Evolutionary conservation across 345 rosid species (phyloP).

Genomic region (Arabidopsis suecica): DNA sequence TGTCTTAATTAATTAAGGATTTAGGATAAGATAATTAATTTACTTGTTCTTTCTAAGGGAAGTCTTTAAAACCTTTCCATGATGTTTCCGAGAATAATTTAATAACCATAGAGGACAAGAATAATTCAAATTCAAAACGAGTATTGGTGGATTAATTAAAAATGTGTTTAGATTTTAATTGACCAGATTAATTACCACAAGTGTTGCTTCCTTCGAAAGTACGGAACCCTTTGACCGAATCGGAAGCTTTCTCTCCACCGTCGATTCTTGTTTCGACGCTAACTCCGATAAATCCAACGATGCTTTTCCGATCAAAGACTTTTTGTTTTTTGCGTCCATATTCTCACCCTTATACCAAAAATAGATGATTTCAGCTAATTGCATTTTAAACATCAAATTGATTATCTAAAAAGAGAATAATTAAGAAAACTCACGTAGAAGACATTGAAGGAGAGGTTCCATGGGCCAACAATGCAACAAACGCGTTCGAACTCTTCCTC

Average conservation of each 20-base stretch:
- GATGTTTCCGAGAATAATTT: slow-evolving; percentile 20
- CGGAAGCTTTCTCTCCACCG: slow-evolving; percentile 44
- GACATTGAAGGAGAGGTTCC: slow-evolving; percentile 42
- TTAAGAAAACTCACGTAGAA: slow-evolving; percentile 40
- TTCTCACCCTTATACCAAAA: slow-evolving; percentile 27
- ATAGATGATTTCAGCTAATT: not conserved
- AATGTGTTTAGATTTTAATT: slow-evolving; percentile 16
- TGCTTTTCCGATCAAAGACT: slow-evolving; percentile 36
- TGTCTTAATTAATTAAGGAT: slow-evolving; percentile 38
- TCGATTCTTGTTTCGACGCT: slow-evolving; percentile 30
- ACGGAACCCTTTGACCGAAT: slow-evolving; percentile 39
- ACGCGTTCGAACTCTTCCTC: slow-evolving; percentile 38
- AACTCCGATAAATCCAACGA: slow-evolving; percentile 43
- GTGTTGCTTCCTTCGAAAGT: slow-evolving; percentile 41
- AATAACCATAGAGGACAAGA: slow-evolving; percentile 21
- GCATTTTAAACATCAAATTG: not conserved
- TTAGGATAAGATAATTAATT: slow-evolving; percentile 8
- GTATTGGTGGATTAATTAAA: not conserved
- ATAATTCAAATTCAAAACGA: slow-evolving; percentile 15
- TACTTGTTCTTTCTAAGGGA: not conserved
- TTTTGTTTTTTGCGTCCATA: slow-evolving; percentile 28
- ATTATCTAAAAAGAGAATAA: not conserved
- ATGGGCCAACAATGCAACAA: slow-evolving; percentile 45
- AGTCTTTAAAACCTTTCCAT: not conserved
- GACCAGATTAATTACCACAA: slow-evolving; percentile 37